Percentiles rank a stretch among this genome's conserved stretches.
Evolutionary conservation across 176 grass and related monocot species (phyloP).

Genomic region (Alloteropsis semialata): DNA sequence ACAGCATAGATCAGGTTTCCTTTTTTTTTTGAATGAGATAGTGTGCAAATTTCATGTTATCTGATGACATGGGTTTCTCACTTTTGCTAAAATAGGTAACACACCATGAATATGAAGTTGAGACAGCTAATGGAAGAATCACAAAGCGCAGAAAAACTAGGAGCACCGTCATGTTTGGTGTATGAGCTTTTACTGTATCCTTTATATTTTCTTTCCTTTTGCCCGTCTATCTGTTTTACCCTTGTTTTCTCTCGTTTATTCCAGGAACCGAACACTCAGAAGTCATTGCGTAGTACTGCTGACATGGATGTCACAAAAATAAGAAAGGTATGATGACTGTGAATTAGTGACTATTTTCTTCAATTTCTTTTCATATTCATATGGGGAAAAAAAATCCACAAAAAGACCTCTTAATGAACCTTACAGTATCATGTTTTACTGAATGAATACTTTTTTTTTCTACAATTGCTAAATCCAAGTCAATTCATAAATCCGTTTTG

Average conservation of each 20-base stretch:
- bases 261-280: constrained; percentile 66
- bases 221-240: constrained; percentile 11
- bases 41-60: constrained; percentile 11
- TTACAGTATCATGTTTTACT: constrained; percentile 8
- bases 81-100: constrained; percentile 56
- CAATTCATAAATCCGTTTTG: not conserved
- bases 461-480: constrained; percentile 3
- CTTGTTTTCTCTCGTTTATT: constrained; percentile 26
- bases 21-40: constrained; percentile 1
- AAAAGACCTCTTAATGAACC: not conserved
- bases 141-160: constrained; percentile 91
- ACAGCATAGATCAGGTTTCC: not conserved
- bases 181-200: constrained; percentile 28
- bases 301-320: constrained; percentile 49
- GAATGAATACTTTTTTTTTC: not conserved
- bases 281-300: constrained; percentile 46
- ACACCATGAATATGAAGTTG: constrained; percentile 88
- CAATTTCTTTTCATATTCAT: constrained; percentile 2
- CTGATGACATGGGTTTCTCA: constrained; percentile 13
- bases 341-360: not conserved
- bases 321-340: constrained; percentile 52
- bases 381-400: constrained; percentile 4
- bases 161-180: constrained; percentile 90
- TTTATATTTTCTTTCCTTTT: constrained; percentile 21
- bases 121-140: constrained; percentile 78